A percentile compares a stretch with the other conserved stretches of the same genome.
phyloP scores from a whole-genome alignment of 192 early-diverging fungal genomes.

The Funneliformis mosseae region DNA sequence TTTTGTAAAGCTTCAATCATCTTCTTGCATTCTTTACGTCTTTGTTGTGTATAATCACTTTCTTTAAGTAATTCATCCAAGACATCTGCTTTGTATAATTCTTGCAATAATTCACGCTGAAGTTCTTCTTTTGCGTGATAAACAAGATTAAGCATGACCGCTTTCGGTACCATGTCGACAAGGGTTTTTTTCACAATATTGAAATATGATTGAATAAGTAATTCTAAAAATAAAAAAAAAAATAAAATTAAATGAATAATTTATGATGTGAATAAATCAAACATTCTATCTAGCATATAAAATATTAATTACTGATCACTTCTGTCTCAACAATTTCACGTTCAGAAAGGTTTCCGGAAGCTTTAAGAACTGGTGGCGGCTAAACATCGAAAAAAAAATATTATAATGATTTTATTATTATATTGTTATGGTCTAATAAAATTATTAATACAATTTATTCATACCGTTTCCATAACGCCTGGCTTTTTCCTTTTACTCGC shows the following conservation, averaged over 20 bases:
- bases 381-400: conserved; percentile 37
- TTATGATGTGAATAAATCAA: no score
- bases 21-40: conserved; percentile 95
- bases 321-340: conserved; percentile 98
- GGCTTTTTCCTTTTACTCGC: conserved; percentile 77
- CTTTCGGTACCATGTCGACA: conserved; percentile 97
- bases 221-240: conserved; percentile 57
- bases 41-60: conserved; percentile 86
- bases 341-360: conserved; percentile 93
- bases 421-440: background rate
- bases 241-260: conserved; percentile 3
- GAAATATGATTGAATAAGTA: conserved; percentile 93
- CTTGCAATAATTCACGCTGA: conserved; percentile 92
- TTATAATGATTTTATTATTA: background rate
- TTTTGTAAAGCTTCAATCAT: conserved; percentile 94
- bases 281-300: background rate
- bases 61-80: conserved; percentile 95
- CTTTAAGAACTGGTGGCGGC: conserved; percentile 91
- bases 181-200: conserved; percentile 98
- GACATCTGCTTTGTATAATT: conserved; percentile 96
- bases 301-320: conserved; percentile 84
- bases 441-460: background rate
- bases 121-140: conserved; percentile 87
- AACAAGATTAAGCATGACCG: conserved; percentile 98
- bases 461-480: conserved; percentile 69